These are phyloP conservation scores for Fusarium sp. DNA, from an alignment of 2,329 filamentous ascomycete species.

Conservation along the genomic window DNA sequence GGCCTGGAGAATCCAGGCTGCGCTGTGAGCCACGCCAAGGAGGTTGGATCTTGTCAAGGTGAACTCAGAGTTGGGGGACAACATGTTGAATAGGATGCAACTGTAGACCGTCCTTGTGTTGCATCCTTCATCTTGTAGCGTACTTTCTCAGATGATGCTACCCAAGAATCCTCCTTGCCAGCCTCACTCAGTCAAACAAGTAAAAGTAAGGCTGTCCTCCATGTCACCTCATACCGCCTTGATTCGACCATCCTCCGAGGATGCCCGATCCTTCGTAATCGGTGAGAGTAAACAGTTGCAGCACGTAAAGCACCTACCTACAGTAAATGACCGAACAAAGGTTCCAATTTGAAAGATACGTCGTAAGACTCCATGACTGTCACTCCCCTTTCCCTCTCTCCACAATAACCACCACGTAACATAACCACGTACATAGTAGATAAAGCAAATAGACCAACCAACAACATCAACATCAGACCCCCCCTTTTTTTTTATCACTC, in stretches of 20 bases:
- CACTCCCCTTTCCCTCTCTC: not conserved
- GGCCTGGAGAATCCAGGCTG: not conserved
- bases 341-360: not conserved
- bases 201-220: not conserved
- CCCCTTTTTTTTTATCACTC: not conserved
- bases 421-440: not conserved
- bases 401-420: not conserved
- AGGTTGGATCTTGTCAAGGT: not conserved
- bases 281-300: not conserved
- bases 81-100: not conserved
- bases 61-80: too few relatives aligned
- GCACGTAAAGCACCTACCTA: not conserved
- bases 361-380: not conserved
- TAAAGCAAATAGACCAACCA: not conserved
- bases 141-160: not conserved
- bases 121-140: not conserved
- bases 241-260: not conserved
- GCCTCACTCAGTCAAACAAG: not conserved
- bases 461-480: not conserved
- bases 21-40: not conserved
- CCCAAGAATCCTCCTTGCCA: not conserved
- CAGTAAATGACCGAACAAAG: not conserved
- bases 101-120: not conserved
- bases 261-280: not conserved
- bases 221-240: not conserved